phyloP scores from a whole-genome alignment of 805 yeast genomes.

The Vanderwaltozyma verrucispora region DNA sequence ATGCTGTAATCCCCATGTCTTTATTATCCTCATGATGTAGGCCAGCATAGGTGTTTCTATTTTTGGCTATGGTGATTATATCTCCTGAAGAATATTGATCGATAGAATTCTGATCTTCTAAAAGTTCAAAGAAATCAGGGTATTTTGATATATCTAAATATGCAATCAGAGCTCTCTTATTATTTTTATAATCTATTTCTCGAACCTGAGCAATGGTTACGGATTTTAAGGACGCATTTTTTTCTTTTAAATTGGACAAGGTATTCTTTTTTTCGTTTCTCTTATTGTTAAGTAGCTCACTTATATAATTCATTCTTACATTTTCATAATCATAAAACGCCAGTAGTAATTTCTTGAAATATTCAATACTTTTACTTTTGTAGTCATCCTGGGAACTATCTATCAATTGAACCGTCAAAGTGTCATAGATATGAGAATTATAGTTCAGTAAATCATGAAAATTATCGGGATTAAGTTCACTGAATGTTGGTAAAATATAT shows the following conservation, averaged over 20 bases:
- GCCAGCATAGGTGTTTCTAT: too few species aligned
- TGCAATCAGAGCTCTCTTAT: slow-evolving; percentile 35
- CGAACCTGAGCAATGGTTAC: slow-evolving; percentile 39
- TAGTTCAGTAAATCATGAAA: slow-evolving; percentile 10
- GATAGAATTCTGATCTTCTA: slow-evolving; percentile 16
- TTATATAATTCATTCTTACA: slow-evolving; percentile 33
- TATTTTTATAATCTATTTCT: slow-evolving; percentile 38
- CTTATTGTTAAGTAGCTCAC: slow-evolving; percentile 29
- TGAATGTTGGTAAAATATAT: slow-evolving; percentile 42
- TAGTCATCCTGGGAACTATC: slow-evolving; percentile 14
- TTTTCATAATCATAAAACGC: slow-evolving; percentile 42
- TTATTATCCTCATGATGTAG: too few species aligned
- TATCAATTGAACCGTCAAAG: slow-evolving; percentile 15
- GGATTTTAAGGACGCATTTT: slow-evolving; percentile 33
- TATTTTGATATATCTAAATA: slow-evolving; percentile 41
- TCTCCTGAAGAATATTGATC: too few species aligned
- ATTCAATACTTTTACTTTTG: slow-evolving; percentile 16
- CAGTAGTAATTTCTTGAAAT: slow-evolving; percentile 14
- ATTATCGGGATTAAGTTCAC: slow-evolving; percentile 37
- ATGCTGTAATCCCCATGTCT: too few species aligned
- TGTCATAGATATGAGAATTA: slow-evolving; percentile 11
- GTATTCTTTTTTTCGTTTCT: slow-evolving; percentile 34
- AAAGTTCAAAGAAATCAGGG: slow-evolving; percentile 19
- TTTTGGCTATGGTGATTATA: too few species aligned
- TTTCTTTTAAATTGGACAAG: slow-evolving; percentile 36